phyloP scores from a whole-genome alignment of 768 basidiomycete species.

The Auricularia heimuer region DNA sequence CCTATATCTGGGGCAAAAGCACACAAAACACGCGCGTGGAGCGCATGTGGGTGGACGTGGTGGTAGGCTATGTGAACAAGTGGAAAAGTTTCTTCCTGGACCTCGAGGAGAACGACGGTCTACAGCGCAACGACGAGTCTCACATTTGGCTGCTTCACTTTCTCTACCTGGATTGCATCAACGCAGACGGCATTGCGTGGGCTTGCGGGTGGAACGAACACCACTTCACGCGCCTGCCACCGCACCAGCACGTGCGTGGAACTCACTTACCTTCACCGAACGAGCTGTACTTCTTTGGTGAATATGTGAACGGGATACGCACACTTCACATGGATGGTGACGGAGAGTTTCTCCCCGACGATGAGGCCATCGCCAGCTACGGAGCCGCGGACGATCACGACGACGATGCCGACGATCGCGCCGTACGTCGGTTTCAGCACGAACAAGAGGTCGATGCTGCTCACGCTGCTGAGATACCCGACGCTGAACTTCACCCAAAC shows the following conservation, averaged over 20 bases:
- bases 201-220: slow-evolving; percentile 8
- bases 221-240: neutral
- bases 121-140: neutral
- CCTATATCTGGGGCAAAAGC: slow-evolving; percentile 28
- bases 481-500: no score
- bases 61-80: slow-evolving; percentile 2
- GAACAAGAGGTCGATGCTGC: no score
- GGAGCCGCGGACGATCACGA: no score
- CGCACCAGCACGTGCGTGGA: neutral
- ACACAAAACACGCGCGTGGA: slow-evolving; percentile 11
- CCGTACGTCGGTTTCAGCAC: no score
- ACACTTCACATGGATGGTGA: no score
- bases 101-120: slow-evolving; percentile 4
- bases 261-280: no score
- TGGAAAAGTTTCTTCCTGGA: slow-evolving; percentile 8
- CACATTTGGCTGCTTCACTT: slow-evolving; percentile 10
- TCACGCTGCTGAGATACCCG: no score
- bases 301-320: no score
- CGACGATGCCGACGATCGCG: no score
- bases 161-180: slow-evolving; percentile 8
- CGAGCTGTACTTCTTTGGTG: no score
- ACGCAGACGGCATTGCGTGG: slow-evolving; percentile 7
- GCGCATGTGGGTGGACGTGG: slow-evolving; percentile 8
- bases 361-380: no score
- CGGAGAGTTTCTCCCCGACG: no score